Evolutionary conservation across 495 filamentous ascomycete species (phyloP), one percentile per base, ranked within the genome.

Genomic region (Aspergillus wentii): DNA sequence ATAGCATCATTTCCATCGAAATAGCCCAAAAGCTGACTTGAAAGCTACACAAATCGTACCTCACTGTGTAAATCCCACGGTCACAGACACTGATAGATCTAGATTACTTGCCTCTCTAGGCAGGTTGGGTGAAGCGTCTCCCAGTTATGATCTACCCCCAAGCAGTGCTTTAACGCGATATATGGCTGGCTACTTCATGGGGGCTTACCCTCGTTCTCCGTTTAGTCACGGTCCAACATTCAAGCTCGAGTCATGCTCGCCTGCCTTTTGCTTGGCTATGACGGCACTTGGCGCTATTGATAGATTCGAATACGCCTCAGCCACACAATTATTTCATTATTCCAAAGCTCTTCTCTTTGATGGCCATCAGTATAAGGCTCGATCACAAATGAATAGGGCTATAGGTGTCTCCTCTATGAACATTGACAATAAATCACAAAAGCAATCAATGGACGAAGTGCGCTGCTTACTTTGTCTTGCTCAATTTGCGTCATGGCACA

Each of bases 401-500:
- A 17, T 31, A 25, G n/a, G n/a, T n/a, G n/a, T n/a, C n/a, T 9
- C 17, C 11, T 13, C 17, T 10, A 5, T n/a, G 5, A 22, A 18
- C 5, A 5, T 7, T 35, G 19, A 35, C 3, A 4, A 3, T 11
- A 13, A 6, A 11, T 4, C 20, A 11, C 3, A 15, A 21, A 9
- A 5, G n/a, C 17, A 40, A 22, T 21, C 20, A 14, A 28, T 41
- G 10, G 30, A 41, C 15, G 38, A 41, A 28, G 30, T 41, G 13
- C 38, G 30, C 18, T 41, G 38, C 15, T 14, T 41, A 18, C 38
- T 41, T 18, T 41, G 38, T 14, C 29, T 41, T 18, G 30, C 20
- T 16, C 14, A 14, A 16, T 41, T 41, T 13, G 30, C 38, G 9
- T 25, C 38, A 9, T 41, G 39, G 39, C 30, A 34, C 5, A 27